A percentile compares a stretch with the other conserved stretches of the same genome.
Evolutionary conservation across 1,284 basidiomycete genomes (phyloP).

Genomic region (Puccinia triticina): DNA sequence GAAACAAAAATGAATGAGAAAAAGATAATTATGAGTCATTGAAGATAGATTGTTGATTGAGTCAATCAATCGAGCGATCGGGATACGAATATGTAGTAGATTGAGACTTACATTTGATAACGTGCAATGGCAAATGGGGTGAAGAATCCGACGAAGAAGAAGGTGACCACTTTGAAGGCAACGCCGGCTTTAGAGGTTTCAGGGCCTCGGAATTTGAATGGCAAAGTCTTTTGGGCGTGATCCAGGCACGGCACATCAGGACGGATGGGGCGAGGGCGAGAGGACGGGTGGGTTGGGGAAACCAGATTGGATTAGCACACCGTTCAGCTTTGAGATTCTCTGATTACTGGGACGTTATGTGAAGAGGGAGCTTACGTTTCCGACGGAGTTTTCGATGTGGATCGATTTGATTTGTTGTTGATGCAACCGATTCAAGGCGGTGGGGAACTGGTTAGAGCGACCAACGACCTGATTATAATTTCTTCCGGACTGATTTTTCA

Average conservation of each 20-base stretch:
- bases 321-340: not conserved
- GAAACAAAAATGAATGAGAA: not conserved
- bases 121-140: conserved; percentile 50
- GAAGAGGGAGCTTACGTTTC: conserved; percentile 37
- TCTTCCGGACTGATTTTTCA: not conserved
- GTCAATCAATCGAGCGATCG: not conserved
- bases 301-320: not conserved
- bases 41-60: not conserved
- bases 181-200: conserved; percentile 35
- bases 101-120: conserved; percentile 50
- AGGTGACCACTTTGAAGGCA: conserved; percentile 31
- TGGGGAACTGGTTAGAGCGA: not conserved
- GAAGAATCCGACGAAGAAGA: conserved; percentile 52
- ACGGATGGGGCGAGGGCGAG: not conserved
- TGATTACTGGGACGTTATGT: not conserved
- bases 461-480: not conserved
- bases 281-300: not conserved
- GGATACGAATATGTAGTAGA: not conserved
- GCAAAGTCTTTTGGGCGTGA: conserved; percentile 27
- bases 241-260: not conserved
- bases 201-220: conserved; percentile 49
- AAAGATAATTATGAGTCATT: not conserved
- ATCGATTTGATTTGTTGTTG: conserved; percentile 37
- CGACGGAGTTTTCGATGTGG: conserved; percentile 50
- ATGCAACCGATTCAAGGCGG: conserved; percentile 4